A percentile compares a stretch with the other conserved stretches of the same genome.
Evolutionary conservation across 345 rosid genomes (phyloP).

Genomic region (Arabidopsis suecica): DNA sequence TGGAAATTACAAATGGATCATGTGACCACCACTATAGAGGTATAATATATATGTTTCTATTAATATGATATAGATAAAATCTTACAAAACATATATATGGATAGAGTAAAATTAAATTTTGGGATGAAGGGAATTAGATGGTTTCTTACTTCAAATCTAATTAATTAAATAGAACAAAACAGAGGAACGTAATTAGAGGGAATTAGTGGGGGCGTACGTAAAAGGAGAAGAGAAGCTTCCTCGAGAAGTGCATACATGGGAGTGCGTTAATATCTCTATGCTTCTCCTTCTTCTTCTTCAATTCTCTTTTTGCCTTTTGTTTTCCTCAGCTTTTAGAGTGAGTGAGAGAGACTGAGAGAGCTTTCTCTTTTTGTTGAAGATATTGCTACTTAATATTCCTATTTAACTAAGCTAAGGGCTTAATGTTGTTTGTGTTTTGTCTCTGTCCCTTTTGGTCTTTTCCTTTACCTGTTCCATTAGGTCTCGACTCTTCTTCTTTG

Average conservation of each 20-base stretch:
- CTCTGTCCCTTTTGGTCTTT: too few species aligned
- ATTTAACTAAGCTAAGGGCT: too few species aligned
- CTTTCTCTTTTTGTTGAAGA: too few species aligned
- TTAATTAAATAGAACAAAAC: background rate
- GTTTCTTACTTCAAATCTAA: background rate
- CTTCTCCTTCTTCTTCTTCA: conserved; percentile 44
- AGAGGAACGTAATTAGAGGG: conserved; percentile 33
- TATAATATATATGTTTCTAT: background rate
- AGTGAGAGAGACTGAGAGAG: conserved; percentile 43
- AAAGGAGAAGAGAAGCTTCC: conserved; percentile 49
- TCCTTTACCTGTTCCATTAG: too few species aligned
- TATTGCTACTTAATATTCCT: too few species aligned
- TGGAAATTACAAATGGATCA: background rate
- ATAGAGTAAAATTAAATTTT: background rate
- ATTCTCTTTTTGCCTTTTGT: conserved; percentile 44
- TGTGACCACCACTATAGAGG: conserved; percentile 4
- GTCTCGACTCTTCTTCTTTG: too few species aligned
- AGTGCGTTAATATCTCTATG: conserved; percentile 44
- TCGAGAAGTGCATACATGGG: conserved; percentile 50
- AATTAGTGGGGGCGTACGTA: conserved; percentile 30
- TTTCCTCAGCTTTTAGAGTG: conserved; percentile 44
- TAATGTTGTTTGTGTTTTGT: too few species aligned
- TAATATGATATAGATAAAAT: background rate
- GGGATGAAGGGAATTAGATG: background rate
- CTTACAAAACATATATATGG: background rate